Evolutionary conservation across 176 grass and related monocot species (phyloP).

Genomic region (Raddia guianensis): DNA sequence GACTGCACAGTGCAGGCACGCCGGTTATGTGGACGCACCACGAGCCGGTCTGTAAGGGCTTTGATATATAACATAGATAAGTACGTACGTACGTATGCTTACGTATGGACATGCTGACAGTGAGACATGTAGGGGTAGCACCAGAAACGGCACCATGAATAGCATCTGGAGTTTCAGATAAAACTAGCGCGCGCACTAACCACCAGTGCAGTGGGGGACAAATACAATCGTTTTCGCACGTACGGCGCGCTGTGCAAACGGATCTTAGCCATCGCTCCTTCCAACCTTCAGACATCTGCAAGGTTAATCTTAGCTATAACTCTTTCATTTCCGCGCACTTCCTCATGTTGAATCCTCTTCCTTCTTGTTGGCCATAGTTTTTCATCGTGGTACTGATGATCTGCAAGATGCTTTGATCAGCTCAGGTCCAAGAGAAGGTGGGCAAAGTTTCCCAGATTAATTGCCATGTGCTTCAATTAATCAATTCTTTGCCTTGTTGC

Average conservation of each 20-base stretch:
- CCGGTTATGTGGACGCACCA: too few species aligned
- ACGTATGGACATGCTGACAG: background rate
- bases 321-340: background rate
- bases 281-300: background rate
- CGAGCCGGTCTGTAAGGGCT: too few species aligned
- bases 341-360: conserved; percentile 14
- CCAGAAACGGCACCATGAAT: background rate
- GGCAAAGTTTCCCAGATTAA: too few species aligned
- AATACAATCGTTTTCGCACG: background rate
- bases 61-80: too few species aligned
- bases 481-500: background rate
- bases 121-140: conserved; percentile 17
- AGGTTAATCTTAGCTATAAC: background rate
- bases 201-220: conserved; percentile 1
- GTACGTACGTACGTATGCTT: too few species aligned
- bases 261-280: background rate
- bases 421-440: too few species aligned
- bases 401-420: background rate
- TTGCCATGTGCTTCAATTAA: too few species aligned
- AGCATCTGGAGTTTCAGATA: background rate
- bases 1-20: too few species aligned
- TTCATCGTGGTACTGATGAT: too few species aligned
- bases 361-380: too few species aligned
- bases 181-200: conserved; percentile 3
- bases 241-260: background rate